Evolutionary conservation across 129 eudicot genomes (phyloP), one percentile per base, ranked within the genome.

Genomic region (Scalesia atractyloides): DNA sequence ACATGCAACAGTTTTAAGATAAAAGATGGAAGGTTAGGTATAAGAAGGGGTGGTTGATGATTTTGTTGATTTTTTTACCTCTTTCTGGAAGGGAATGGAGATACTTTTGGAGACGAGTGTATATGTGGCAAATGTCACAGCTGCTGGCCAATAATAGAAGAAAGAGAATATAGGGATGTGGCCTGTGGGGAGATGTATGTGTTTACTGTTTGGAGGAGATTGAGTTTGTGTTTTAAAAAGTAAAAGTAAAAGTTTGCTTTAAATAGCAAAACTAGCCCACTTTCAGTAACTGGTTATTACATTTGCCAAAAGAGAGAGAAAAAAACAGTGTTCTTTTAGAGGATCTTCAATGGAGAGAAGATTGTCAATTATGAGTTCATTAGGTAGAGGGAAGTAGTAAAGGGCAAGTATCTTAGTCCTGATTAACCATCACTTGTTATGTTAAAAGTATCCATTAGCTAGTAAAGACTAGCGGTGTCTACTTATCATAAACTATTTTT

Each of bases 121-220:
- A 41, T 30, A 66, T 66, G 46, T 41, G 46, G 46, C 46, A 41
- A 41, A 66, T 66, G 17, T 30, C 61, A 44, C 19, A 49, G 33
- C 33, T 68, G 73, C 22, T 54, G 60, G 43, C 75, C 75, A 70
- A 37, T 70, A 54, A 37, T 54, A 52, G 75, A 54, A 37, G 51
- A 53, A n/a, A 70, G 64, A 70, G 74, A 53, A 17, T 13, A 68
- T 14, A 68, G 58, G 15, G 22, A 33, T 26, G 46, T n/a, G 47
- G 34, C n/a, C n/a, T n/a, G n/a, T n/a, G n/a, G 44, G 41, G 34
- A 41, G 49, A 46, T 47, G 22, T 19, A 16, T 51, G 24, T n/a
- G 15, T 51, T 30, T 30, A 30, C 34, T 30, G 34, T 30, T 51
- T n/a, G 9, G 58, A 16, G 58, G 17, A 17, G 9, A 51, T 52